Conservation (phyloP, 305 asterid species). For the Fraxinus baroniana region DNA sequence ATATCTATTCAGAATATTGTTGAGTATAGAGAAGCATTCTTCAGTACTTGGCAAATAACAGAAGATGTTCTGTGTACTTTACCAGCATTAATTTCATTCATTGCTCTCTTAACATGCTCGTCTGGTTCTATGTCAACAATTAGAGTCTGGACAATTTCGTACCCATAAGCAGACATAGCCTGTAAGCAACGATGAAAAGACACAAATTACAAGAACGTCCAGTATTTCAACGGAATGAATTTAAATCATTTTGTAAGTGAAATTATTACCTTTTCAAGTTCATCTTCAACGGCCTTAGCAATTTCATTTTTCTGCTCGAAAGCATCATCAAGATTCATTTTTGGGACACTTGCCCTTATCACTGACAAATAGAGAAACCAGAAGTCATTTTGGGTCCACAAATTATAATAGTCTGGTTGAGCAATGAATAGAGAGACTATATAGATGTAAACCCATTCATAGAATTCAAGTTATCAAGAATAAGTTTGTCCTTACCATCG, state of each 20-base stretch:
- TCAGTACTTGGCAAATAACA: background rate
- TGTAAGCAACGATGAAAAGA: background rate
- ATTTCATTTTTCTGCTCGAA: conserved; percentile 26
- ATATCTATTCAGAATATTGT: background rate
- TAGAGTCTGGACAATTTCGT: background rate
- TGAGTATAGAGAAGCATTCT: background rate
- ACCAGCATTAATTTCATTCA: background rate
- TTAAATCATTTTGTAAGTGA: background rate
- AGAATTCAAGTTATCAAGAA: background rate
- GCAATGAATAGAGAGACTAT: background rate
- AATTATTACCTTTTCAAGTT: background rate
- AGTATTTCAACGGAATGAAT: background rate
- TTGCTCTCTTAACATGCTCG: background rate
- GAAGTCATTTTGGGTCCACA: background rate
- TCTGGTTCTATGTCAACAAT: conserved; percentile 1
- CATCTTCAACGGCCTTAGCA: conserved; percentile 2
- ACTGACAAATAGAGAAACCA: background rate
- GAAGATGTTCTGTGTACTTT: background rate
- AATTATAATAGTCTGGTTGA: background rate
- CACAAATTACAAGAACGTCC: background rate
- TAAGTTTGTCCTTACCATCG: background rate
- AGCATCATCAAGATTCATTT: conserved; percentile 13
- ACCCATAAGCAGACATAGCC: conserved; percentile 16
- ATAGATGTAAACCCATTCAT: background rate
- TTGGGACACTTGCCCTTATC: conserved; percentile 24